phyloP scores from a whole-genome alignment of 257 asterid genomes.

The Solanum tacnaense region DNA sequence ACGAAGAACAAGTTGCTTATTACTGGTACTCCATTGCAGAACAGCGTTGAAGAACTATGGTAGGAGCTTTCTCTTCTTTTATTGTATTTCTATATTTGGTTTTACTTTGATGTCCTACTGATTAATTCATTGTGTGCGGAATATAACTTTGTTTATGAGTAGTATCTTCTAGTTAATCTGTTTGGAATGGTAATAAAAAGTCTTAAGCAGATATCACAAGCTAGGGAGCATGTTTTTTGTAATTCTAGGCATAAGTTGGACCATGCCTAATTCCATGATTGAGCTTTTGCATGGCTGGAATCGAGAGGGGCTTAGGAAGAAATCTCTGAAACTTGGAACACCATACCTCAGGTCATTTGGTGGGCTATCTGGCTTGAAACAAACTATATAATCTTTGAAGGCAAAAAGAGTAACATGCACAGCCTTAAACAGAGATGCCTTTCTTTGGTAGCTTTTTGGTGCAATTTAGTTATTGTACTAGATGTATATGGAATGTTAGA shows the following conservation, averaged over 20 bases:
- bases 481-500: background rate
- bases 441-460: background rate
- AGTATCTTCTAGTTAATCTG: background rate
- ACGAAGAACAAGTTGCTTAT: constrained; percentile 95
- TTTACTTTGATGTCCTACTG: background rate
- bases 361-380: background rate
- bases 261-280: background rate
- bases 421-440: background rate
- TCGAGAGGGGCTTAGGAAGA: background rate
- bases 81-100: background rate
- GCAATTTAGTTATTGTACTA: background rate
- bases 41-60: constrained; percentile 99
- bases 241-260: background rate
- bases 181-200: background rate
- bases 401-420: background rate
- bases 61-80: constrained; percentile 21
- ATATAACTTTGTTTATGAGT: background rate
- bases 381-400: background rate
- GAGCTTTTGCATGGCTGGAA: background rate
- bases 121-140: background rate
- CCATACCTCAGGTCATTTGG: background rate
- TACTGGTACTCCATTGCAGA: constrained; percentile 97
- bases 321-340: background rate
- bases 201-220: background rate
- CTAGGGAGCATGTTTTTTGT: background rate